Evolutionary conservation across 2,329 filamentous ascomycete species (phyloP).

Genomic region (Cladorrhinum sp.): DNA sequence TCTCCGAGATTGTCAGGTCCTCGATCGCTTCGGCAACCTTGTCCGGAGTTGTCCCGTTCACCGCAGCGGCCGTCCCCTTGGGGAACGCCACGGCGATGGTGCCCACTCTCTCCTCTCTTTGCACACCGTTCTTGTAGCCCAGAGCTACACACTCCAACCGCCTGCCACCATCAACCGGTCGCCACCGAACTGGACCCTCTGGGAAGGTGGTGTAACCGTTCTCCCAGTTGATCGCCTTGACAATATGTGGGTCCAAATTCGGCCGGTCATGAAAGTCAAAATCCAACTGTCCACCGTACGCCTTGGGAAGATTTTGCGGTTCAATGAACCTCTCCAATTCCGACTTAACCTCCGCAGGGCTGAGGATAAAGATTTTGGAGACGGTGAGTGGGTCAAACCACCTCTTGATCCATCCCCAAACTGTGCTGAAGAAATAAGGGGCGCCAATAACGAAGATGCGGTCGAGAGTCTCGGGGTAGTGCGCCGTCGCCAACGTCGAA

Average conservation of each 20-base stretch:
- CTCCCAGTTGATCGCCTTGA: constrained; percentile 50
- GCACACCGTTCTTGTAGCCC: constrained; percentile 45
- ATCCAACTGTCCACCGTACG: constrained; percentile 83
- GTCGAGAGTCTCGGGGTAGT: constrained; percentile 93
- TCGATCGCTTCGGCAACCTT: constrained; percentile 4
- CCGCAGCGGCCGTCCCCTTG: constrained; percentile 14
- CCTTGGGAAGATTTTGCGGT: constrained; percentile 75
- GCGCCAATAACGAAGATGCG: constrained; percentile 85
- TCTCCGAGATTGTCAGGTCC: constrained; percentile 22
- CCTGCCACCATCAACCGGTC: constrained; percentile 44
- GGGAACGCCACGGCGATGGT: constrained; percentile 38
- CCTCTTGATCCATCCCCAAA: constrained; percentile 92
- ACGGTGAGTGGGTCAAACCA: constrained; percentile 95
- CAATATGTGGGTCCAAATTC: constrained; percentile 63
- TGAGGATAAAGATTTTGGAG: constrained; percentile 92
- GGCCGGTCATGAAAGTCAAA: constrained; percentile 76
- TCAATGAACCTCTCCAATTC: constrained; percentile 83
- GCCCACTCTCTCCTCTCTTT: constrained; percentile 48
- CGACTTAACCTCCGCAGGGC: constrained; percentile 66
- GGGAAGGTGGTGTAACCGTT: constrained; percentile 53
- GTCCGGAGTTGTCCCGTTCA: background rate
- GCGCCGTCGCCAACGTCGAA: constrained; percentile 80
- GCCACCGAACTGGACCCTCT: constrained; percentile 56
- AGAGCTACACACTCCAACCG: constrained; percentile 52
- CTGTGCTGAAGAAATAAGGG: constrained; percentile 84